phyloP scores from a whole-genome alignment of 164 flowering plant species.

The Annona squamosa region DNA sequence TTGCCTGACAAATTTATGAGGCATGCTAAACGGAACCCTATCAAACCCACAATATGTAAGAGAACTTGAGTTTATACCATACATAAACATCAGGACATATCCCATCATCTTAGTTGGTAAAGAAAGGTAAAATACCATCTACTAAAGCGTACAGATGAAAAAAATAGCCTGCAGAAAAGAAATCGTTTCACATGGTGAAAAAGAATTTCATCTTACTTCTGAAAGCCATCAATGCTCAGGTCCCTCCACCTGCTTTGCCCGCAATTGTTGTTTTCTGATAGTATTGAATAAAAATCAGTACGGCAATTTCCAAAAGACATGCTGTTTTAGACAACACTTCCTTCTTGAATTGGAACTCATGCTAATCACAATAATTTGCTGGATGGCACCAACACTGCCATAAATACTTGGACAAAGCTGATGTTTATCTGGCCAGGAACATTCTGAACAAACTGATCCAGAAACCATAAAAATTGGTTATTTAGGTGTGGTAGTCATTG shows the following conservation, averaged over 20 bases:
- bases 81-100: background rate
- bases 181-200: slow-evolving; percentile 2
- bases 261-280: slow-evolving; percentile 36
- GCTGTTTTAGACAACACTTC: background rate
- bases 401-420: background rate
- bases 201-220: slow-evolving; percentile 12
- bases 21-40: too few species aligned
- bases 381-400: background rate
- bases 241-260: slow-evolving; percentile 46
- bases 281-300: slow-evolving; percentile 13
- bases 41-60: too few species aligned
- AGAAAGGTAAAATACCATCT: background rate
- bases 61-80: background rate
- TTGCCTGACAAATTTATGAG: too few species aligned
- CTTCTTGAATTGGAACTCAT: background rate
- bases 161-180: background rate
- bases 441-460: background rate
- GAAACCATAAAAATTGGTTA: background rate
- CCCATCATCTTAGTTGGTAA: background rate
- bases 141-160: background rate
- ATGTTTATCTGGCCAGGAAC: background rate
- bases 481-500: too few species aligned
- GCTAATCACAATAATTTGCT: background rate
- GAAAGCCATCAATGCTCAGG: slow-evolving; percentile 18
- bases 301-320: background rate